Conservation (phyloP, 306 rosid genomes). For the Cucumis hystrix region DNA sequence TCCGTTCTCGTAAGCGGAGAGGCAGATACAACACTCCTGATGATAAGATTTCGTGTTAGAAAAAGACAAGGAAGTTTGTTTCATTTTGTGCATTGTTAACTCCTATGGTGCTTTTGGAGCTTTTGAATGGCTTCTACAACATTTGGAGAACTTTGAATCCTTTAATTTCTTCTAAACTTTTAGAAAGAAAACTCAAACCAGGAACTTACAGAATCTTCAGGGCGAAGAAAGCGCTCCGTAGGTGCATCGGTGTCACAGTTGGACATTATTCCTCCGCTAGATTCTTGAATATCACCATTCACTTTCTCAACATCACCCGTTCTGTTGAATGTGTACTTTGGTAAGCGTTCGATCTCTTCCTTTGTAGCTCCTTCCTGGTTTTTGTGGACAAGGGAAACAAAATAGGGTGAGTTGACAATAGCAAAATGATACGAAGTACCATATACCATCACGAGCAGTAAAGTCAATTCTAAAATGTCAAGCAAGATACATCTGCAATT, state of each 20-base stretch:
- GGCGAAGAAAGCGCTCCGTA: slow-evolving; percentile 31
- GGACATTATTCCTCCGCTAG: slow-evolving; percentile 44
- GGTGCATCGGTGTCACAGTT: slow-evolving; percentile 35
- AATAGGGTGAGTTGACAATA: background rate
- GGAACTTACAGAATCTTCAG: slow-evolving; percentile 69
- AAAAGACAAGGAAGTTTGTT: background rate
- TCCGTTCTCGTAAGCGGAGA: slow-evolving; percentile 47
- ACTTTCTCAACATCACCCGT: slow-evolving; percentile 29
- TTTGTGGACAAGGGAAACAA: slow-evolving; percentile 15
- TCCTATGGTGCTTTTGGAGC: background rate
- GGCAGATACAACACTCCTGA: slow-evolving; percentile 88
- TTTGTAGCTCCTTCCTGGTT: slow-evolving; percentile 81
- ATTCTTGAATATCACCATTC: slow-evolving; percentile 38
- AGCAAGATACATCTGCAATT: background rate
- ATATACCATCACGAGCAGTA: background rate
- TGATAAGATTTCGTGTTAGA: slow-evolving; percentile 9
- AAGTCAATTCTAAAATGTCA: background rate
- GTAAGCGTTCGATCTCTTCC: slow-evolving; percentile 68
- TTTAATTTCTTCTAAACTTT: background rate
- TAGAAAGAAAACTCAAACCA: background rate
- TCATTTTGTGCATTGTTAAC: background rate
- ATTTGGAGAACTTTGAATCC: background rate
- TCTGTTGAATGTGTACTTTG: slow-evolving; percentile 46
- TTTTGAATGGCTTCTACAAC: background rate
- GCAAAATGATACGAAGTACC: background rate